phyloP scores from a whole-genome alignment of 768 basidiomycete species.

The Rhizopogon roseolus region DNA sequence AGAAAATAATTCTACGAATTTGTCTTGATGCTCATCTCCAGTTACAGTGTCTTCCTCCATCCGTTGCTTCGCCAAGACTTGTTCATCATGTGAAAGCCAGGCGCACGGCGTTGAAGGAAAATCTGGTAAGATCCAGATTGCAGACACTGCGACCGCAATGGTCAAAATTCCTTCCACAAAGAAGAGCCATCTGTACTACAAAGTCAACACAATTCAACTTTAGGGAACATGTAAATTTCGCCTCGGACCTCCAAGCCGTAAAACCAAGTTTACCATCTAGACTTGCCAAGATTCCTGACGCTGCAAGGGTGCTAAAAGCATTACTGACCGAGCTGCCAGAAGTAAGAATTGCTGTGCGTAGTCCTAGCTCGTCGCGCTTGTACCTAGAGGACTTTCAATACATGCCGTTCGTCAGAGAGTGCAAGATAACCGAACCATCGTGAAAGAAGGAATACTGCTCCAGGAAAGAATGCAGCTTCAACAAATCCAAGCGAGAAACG shows the following conservation, averaged over 20 bases:
- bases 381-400: not conserved
- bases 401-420: not conserved
- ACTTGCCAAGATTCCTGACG: constrained; percentile 65
- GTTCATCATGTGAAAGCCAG: constrained; percentile 59
- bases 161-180: constrained; percentile 60
- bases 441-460: constrained; percentile 56
- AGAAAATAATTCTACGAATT: constrained; percentile 25
- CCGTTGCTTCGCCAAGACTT: constrained; percentile 46
- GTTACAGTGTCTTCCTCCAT: constrained; percentile 60
- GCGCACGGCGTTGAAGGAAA: constrained; percentile 55
- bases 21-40: constrained; percentile 41
- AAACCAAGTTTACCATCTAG: constrained; percentile 67
- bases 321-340: constrained; percentile 74
- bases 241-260: constrained; percentile 63
- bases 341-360: constrained; percentile 59
- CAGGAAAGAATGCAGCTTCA: constrained; percentile 60
- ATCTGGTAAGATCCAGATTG: constrained; percentile 67
- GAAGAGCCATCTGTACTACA: constrained; percentile 56
- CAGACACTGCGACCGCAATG: constrained; percentile 41
- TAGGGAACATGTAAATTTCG: not conserved
- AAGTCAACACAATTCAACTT: not conserved
- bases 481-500: constrained; percentile 74
- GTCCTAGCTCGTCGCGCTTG: constrained; percentile 56
- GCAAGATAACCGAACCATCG: constrained; percentile 42
- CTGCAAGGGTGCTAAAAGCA: constrained; percentile 75